Conservation (phyloP, 805 yeast species). For the Millerozyma acaciae region DNA sequence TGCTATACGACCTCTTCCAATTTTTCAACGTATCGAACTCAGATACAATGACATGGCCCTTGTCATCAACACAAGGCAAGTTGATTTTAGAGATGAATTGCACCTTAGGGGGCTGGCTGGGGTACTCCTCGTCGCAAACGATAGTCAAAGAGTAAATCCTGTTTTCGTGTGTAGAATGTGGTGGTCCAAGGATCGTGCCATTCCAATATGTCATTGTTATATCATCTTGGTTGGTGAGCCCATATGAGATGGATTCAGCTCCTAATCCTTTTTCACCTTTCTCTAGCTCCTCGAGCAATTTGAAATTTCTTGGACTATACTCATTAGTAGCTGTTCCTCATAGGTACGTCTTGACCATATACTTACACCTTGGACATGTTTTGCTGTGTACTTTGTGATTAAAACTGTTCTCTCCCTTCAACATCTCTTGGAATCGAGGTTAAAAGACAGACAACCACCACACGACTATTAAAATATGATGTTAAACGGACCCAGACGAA, state of each 20-base stretch:
- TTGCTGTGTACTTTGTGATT: conserved; percentile 1
- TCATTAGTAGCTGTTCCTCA: not conserved
- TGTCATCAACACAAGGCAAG: conserved; percentile 80
- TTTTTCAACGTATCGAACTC: conserved; percentile 64
- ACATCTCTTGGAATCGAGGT: no score
- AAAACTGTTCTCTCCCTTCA: no score
- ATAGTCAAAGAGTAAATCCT: conserved; percentile 83
- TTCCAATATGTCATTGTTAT: conserved; percentile 95
- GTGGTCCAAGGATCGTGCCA: conserved; percentile 97
- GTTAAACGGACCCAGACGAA: not conserved
- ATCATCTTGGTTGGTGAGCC: conserved; percentile 85
- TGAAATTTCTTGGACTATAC: conserved; percentile 83
- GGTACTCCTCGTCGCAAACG: conserved; percentile 80
- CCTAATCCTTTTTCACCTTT: conserved; percentile 98
- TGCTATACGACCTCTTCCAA: conserved; percentile 89
- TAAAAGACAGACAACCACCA: no score
- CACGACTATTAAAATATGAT: no score
- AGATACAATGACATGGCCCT: conserved; percentile 46
- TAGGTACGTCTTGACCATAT: not conserved
- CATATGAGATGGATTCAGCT: conserved; percentile 95
- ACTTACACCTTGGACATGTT: conserved; percentile 49
- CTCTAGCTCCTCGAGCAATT: conserved; percentile 92
- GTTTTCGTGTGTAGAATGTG: conserved; percentile 84
- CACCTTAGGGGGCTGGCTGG: conserved; percentile 84
- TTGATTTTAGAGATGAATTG: conserved; percentile 80